Base-by-base conservation (phyloP, 2,329 filamentous ascomycete genomes). In the Calycina herbarum region DNA sequence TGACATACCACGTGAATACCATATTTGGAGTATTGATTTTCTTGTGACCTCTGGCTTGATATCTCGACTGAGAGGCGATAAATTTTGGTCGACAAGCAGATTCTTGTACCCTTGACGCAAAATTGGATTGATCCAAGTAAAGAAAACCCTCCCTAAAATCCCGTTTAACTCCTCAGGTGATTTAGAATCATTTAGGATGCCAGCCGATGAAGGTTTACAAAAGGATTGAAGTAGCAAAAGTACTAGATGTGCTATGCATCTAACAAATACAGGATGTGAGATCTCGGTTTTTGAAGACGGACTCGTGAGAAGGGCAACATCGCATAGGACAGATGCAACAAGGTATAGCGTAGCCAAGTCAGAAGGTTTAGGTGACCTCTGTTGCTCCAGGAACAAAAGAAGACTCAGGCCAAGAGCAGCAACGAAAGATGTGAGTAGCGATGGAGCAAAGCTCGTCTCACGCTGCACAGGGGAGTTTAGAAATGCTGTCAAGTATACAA, bases 41-140 rank as follows among this genome's bases (percentile, higher is more conserved):
- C 68, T 70, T 61, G 57, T 66, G 20, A 42, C 7, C 10, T 67
- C 65, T 54, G 70, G 59, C 27, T 48, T 60, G 10, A 73, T 57
- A 10, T 71, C 51, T 59, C 57, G 13, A 59, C 61, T 63, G 24
- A 71, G 61, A 13, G 59, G 51, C 20, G 71, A 71, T n/a, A 71
- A 51, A 63, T 72, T 69, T 57, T 62, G 13, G 27, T 67, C 33
- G 20, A 64, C 38, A 40, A 74, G 68, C 2, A 73, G 51, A 45
- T 66, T 67, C 10, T 42, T 65, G 54, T 69, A 67, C 4, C 72
- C 72, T 48, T 58, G 48, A 17, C 66, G 2, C 2, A 74, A 56
- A 54, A 73, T 61, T 5, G 66, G 62, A 59, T 72, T 73, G 35
- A 74, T 69, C 72, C 71, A 73, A 6, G 31, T 61, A 17, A 70